Conservation (phyloP, 2,329 filamentous ascomycete species). For the Alternaria alternata region DNA sequence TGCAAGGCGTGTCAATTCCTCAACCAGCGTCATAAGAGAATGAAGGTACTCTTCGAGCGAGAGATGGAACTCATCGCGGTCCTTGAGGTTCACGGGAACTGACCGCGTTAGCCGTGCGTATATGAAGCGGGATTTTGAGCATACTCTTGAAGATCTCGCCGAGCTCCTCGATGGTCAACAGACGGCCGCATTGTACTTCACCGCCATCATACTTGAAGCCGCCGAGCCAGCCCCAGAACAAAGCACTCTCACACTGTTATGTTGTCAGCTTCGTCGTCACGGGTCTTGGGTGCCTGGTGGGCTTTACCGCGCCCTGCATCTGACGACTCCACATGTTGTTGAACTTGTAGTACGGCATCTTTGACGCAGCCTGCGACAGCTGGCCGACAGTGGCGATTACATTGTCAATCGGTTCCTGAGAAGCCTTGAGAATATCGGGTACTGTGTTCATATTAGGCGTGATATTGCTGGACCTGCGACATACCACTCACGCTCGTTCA, state of each 20-base stretch:
- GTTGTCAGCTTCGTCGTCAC: conserved; percentile 12
- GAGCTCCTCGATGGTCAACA: conserved; percentile 88
- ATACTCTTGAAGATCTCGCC: conserved; percentile 78
- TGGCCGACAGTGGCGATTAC: conserved; percentile 75
- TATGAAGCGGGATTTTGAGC: conserved; percentile 23
- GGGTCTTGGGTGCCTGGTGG: neutral
- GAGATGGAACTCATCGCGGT: conserved; percentile 89
- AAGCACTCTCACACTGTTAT: conserved; percentile 63
- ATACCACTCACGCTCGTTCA: conserved; percentile 63
- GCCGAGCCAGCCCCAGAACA: conserved; percentile 79
- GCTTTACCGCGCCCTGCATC: conserved; percentile 78
- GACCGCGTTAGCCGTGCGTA: conserved; percentile 14
- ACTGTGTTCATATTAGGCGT: conserved; percentile 60
- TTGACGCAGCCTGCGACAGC: conserved; percentile 76
- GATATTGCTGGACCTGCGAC: neutral
- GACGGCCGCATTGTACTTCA: conserved; percentile 64
- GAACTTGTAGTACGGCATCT: conserved; percentile 98
- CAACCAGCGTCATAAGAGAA: conserved; percentile 83
- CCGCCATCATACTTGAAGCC: conserved; percentile 67
- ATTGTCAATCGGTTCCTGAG: conserved; percentile 73
- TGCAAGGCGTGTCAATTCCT: conserved; percentile 88
- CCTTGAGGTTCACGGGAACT: conserved; percentile 93
- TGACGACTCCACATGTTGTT: conserved; percentile 86
- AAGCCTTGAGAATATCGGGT: conserved; percentile 71
- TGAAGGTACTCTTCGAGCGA: conserved; percentile 98